Conservation (phyloP, 1,139 yeast species). For the Hanseniaspora gamundiae region DNA sequence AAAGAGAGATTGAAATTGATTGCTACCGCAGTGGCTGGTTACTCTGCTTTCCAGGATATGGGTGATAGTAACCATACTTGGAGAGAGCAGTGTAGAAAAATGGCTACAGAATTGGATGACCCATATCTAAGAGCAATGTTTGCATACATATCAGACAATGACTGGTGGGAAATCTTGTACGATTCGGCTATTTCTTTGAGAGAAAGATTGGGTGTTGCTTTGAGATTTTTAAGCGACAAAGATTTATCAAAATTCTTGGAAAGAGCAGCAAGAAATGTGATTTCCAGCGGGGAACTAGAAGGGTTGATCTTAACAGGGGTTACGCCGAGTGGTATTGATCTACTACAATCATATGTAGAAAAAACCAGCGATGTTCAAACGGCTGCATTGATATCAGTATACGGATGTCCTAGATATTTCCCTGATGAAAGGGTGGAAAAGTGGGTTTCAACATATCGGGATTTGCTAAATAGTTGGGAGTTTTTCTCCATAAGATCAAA, state of each 20-base stretch:
- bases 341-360: constrained; percentile 79
- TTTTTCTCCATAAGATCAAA: constrained; percentile 66
- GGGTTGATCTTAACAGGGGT: constrained; percentile 85
- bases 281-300: constrained; percentile 72
- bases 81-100: constrained; percentile 83
- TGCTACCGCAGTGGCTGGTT: constrained; percentile 93
- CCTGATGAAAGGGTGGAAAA: constrained; percentile 54
- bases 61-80: constrained; percentile 54
- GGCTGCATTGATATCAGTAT: constrained; percentile 69
- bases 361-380: constrained; percentile 89
- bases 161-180: constrained; percentile 93
- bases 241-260: constrained; percentile 60
- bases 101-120: constrained; percentile 78
- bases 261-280: constrained; percentile 59
- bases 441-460: constrained; percentile 69
- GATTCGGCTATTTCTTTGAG: constrained; percentile 79
- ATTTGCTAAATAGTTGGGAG: constrained; percentile 75
- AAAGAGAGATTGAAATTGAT: constrained; percentile 49
- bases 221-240: constrained; percentile 69
- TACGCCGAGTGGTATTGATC: constrained; percentile 69
- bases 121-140: constrained; percentile 87
- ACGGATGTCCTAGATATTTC: constrained; percentile 77
- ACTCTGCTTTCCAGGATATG: constrained; percentile 26
- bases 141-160: constrained; percentile 87
- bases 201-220: constrained; percentile 82